Conservation (phyloP, 164 flowering plant genomes). For the Brasenia schreberi region DNA sequence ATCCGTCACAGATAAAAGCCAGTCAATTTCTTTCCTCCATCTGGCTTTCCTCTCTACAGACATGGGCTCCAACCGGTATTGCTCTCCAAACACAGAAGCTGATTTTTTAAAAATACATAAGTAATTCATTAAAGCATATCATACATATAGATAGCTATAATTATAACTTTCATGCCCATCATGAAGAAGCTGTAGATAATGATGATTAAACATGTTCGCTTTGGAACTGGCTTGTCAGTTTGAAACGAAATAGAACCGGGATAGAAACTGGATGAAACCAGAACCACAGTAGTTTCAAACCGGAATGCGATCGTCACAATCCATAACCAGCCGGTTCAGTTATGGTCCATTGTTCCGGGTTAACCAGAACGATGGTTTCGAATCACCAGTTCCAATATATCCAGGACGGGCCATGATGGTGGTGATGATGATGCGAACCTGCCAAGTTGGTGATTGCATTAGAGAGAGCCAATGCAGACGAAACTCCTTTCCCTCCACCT, state of each 20-base stretch:
- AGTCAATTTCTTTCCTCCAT: slow-evolving; percentile 84
- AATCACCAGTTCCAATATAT: not conserved
- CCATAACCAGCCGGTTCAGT: too few species aligned
- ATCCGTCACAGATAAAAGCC: slow-evolving; percentile 89
- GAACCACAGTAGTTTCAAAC: too few species aligned
- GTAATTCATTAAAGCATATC: not conserved
- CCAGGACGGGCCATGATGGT: not conserved
- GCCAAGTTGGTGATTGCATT: slow-evolving; percentile 90
- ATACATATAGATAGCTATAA: too few species aligned
- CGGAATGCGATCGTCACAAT: too few species aligned
- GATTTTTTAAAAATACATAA: slow-evolving; percentile 6
- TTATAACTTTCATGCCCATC: too few species aligned
- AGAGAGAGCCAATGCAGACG: slow-evolving; percentile 89
- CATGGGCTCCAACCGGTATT: slow-evolving; percentile 69
- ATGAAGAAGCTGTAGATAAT: too few species aligned
- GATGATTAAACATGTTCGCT: too few species aligned
- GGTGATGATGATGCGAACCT: slow-evolving; percentile 22
- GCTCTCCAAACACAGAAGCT: slow-evolving; percentile 91
- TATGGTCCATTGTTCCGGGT: too few species aligned
- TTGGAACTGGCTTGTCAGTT: too few species aligned
- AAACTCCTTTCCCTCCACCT: slow-evolving; percentile 89
- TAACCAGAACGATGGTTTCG: not conserved
- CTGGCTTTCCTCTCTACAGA: slow-evolving; percentile 46
- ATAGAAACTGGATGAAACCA: too few species aligned
- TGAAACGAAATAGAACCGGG: too few species aligned